Evolutionary conservation across 2,329 filamentous ascomycete genomes (phyloP), one percentile per base, ranked within the genome.

Genomic region (Epichloe glyceriae): DNA sequence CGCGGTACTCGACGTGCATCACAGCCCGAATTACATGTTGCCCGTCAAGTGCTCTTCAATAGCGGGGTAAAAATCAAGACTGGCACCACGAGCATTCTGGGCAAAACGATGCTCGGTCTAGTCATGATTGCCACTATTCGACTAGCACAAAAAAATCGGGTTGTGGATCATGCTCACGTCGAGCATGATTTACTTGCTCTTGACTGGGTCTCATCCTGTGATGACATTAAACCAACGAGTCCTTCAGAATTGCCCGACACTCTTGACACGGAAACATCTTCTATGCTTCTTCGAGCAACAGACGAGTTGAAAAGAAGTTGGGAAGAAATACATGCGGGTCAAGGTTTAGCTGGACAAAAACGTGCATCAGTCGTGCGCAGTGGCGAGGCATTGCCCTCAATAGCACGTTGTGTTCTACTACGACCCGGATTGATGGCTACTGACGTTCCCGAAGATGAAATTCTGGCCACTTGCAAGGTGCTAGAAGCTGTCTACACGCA

Each of bases 61-160:
- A 67, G 70, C 5, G 75, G 33, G 12, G 34, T 51, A 17, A 35
- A 51, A 39, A 48, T 53, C 20, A 51, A 47, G 22, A 14, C 37
- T 6, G 42, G 49, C 26, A 37, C 17, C 5, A 40, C 34, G 5
- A 51, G 52, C 44, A 19, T 40, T 11, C 22, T 49, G 19, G 50
- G 51, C 39, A 40, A 44, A 10, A 46, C 46, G 15, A 26, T 53
- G 26, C 37, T 51, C 14, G 46, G 41, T 3, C 22, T 49, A 71
- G 79, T 78, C 12, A 69, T 89, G 49, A 73, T 86, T 50, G 72
- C 79, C 5, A 73, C 85, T 55, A 77, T 88, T 55, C 65, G 67
- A 49, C 65, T 66, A 35, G 69, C 67, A 11, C 70, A 71, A 51
- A 49, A 34, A 22, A 19, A 30, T 1, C 42, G 49, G 14, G 41